These are phyloP conservation scores for Samsoniella hepiali DNA, from an alignment of 2,329 filamentous ascomycete genomes.

Conservation along the genomic window DNA sequence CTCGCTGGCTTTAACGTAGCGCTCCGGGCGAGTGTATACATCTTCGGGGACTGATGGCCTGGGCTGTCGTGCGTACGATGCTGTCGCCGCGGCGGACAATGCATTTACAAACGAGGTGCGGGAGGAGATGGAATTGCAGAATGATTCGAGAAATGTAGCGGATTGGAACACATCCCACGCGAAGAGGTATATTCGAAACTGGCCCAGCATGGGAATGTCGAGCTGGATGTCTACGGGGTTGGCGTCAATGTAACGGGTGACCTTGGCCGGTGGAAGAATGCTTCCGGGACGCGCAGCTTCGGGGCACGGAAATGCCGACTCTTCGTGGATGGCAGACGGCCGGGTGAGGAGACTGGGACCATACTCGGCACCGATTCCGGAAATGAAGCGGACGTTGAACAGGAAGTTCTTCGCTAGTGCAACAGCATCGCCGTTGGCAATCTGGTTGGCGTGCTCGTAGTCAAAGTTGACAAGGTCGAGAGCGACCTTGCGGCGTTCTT, in stretches of 20 bases:
- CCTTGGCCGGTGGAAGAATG: constrained; percentile 63
- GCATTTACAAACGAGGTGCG: constrained; percentile 55
- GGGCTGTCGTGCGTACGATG: constrained; percentile 60
- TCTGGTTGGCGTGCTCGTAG: constrained; percentile 55
- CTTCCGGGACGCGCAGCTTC: constrained; percentile 47
- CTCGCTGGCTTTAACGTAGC: constrained; percentile 66
- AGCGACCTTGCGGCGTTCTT: constrained; percentile 60
- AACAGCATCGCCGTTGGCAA: constrained; percentile 58
- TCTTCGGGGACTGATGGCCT: constrained; percentile 58
- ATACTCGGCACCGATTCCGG: constrained; percentile 65
- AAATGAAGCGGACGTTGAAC: constrained; percentile 70
- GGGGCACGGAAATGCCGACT: constrained; percentile 23
- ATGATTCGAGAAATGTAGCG: constrained; percentile 54
- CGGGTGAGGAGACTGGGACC: constrained; percentile 50
- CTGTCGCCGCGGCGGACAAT: constrained; percentile 55
- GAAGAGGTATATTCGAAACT: constrained; percentile 74
- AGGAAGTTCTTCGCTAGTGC: constrained; percentile 66
- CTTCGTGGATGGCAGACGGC: constrained; percentile 41
- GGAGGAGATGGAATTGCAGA: constrained; percentile 54
- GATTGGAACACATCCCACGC: constrained; percentile 58
- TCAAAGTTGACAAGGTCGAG: constrained; percentile 59
- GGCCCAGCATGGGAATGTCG: constrained; percentile 72
- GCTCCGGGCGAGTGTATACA: constrained; percentile 61
- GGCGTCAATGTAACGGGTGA: constrained; percentile 71
- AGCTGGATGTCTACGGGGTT: constrained; percentile 76